These are phyloP conservation scores for Saccharum spontaneum DNA, from an alignment of 176 grass and related monocot species.

Conservation along the genomic window DNA sequence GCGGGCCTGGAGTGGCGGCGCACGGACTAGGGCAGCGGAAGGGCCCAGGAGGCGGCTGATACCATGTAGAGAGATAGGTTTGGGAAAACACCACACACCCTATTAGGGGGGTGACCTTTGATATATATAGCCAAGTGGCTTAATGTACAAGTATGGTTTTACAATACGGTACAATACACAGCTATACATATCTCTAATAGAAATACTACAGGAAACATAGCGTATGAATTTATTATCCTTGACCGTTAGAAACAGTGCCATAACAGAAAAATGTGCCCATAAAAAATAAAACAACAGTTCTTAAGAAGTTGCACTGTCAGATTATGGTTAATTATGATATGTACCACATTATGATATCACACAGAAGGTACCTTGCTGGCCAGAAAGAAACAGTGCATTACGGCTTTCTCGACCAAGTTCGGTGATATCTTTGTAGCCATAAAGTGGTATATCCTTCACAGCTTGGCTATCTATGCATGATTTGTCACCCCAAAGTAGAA, in stretches of 20 bases:
- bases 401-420: slow-evolving; percentile 62
- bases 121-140: no score
- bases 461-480: slow-evolving; percentile 53
- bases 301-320: slow-evolving; percentile 2
- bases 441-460: slow-evolving; percentile 67
- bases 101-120: no score
- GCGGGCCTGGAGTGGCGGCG: no score
- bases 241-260: neutral
- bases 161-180: no score
- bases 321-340: slow-evolving; percentile 6
- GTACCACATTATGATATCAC: slow-evolving; percentile 17
- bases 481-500: slow-evolving; percentile 94
- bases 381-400: slow-evolving; percentile 40
- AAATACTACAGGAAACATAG: neutral
- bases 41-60: no score
- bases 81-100: no score
- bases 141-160: no score
- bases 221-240: neutral
- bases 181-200: no score
- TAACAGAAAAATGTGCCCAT: neutral
- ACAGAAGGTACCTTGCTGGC: slow-evolving; percentile 59
- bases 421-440: slow-evolving; percentile 75
- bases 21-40: no score
- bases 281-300: neutral
- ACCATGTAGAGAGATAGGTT: no score